phyloP scores from a whole-genome alignment of 352 stramenopile species.

The Globisporangium barbulae region DNA sequence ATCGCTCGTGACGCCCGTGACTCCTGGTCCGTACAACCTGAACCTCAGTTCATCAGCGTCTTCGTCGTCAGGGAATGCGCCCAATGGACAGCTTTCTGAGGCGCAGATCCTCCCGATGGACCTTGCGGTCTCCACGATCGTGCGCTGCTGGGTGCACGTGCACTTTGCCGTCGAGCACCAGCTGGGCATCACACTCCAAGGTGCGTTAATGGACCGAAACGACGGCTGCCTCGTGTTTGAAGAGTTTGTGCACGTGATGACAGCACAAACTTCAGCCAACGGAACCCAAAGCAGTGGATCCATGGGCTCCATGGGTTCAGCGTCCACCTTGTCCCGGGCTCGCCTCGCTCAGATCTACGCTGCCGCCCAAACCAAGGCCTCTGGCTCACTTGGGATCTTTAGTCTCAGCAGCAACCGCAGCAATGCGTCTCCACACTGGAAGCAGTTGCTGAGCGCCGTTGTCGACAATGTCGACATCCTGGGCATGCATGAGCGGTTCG shows the following conservation, averaged over 20 bases:
- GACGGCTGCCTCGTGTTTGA: conserved; percentile 27
- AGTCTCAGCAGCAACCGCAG: neutral
- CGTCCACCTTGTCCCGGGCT: conserved; percentile 12
- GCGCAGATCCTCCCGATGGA: conserved; percentile 29
- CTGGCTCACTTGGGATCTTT: neutral
- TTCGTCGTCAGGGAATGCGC: neutral
- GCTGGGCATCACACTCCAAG: conserved; percentile 27
- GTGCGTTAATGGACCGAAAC: conserved; percentile 9
- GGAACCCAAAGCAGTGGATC: neutral
- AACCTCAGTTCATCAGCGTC: neutral
- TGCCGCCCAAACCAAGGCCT: neutral
- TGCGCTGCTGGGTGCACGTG: conserved; percentile 30
- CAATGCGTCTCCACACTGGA: conserved; percentile 17
- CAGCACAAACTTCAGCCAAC: neutral
- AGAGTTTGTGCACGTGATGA: conserved; percentile 40
- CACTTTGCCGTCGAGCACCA: conserved; percentile 22
- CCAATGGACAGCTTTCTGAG: conserved; percentile 34
- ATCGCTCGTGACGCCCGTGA: conserved; percentile 25
- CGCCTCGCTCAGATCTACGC: conserved; percentile 35
- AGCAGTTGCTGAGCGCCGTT: conserved; percentile 21
- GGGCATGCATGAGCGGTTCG: conserved; percentile 24
- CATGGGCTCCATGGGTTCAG: neutral
- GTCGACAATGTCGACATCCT: conserved; percentile 36
- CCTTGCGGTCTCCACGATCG: conserved; percentile 27
- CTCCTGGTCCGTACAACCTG: conserved; percentile 25